A percentile compares a stretch with the other conserved stretches of the same genome.
These are phyloP conservation scores for Boletus patriciae DNA, from an alignment of 768 basidiomycete genomes.

Conservation along the genomic window DNA sequence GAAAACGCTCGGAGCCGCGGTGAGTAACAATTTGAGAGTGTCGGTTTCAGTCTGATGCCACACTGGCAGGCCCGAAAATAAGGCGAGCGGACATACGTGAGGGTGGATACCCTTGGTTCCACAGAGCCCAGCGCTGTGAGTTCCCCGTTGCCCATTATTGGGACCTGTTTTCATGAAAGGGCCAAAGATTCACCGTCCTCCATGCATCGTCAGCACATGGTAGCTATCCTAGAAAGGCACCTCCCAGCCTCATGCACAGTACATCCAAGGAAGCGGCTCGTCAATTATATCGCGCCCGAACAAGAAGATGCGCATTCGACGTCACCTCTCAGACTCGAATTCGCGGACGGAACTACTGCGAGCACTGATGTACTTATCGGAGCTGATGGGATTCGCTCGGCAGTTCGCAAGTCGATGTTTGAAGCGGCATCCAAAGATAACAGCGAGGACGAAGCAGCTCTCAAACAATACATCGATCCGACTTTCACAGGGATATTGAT, in stretches of 20 bases:
- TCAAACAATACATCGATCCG: constrained; percentile 26
- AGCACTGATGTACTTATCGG: constrained; percentile 46
- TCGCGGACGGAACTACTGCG: constrained; percentile 17
- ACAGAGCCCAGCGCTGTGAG: constrained; percentile 23
- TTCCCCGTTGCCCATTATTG: not conserved
- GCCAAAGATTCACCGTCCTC: constrained; percentile 5
- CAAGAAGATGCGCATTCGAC: constrained; percentile 28
- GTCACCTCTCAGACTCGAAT: constrained; percentile 7
- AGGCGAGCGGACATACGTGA: constrained; percentile 32
- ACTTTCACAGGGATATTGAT: constrained; percentile 42
- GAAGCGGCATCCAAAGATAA: constrained; percentile 12
- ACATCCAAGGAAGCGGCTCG: constrained; percentile 20
- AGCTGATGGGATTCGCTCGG: constrained; percentile 44
- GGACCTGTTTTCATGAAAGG: not conserved
- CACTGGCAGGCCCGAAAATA: not conserved
- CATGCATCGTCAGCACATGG: constrained; percentile 25
- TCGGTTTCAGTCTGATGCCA: not conserved
- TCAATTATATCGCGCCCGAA: constrained; percentile 9
- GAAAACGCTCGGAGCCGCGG: constrained; percentile 17
- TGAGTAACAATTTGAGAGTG: not conserved
- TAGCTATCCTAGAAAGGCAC: constrained; percentile 17
- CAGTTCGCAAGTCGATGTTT: constrained; percentile 27
- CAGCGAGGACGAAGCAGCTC: not conserved
- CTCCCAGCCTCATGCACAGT: constrained; percentile 21
- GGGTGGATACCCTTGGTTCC: constrained; percentile 32